Base-by-base conservation (phyloP, 495 filamentous ascomycete genomes). In the Tetracladium marchalianum region DNA sequence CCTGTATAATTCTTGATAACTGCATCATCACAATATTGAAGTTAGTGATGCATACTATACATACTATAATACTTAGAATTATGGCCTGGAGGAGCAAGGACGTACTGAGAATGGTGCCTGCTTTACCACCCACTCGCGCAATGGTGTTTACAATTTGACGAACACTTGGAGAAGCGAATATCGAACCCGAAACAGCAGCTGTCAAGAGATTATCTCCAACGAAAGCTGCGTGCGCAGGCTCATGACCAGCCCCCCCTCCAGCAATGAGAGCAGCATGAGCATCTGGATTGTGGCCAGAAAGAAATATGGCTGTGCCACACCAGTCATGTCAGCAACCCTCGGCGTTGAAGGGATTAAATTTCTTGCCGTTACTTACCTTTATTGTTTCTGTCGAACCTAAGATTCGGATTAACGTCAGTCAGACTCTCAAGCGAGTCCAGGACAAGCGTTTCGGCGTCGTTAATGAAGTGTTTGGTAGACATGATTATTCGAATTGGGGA, bases 191-290 rank as follows among this genome's bases (percentile, higher is more conserved):
- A 12, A 83, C 82, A 2, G 80, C 76, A 33, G 75, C 82, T 44
- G 77, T 76, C 22, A 86, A 71, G 16, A 85, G 63, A 36, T 81
- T 82, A 2, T 51, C 52, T 2, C 61, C 61, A 9, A 64, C 61
- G 34, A 60, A 62, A 17, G 53, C 46, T n/a, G 27, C 46, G 22
- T 36, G 32, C n/a, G 77, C 75, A 40, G 84, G 84, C 52, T 87
- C 84, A 52, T 88, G 84, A 43, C 84, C 84, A 4, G 77, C 77
- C 17, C 84, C 84, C 39, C 84, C 84, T 45, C 84, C 84, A 13
- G 80, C 82, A 42, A 88, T 64, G 54, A 88, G 67, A 32, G 79
- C 77, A 45, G 85, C 82, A 16, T 36, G 35, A 33, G 32, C 37
- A 15, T 24, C 31, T 16, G 31, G n/a, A 44, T 44, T 31, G 27